A percentile compares a stretch with the other conserved stretches of the same genome.
Evolutionary conservation across 371 early-diverging fungal species (phyloP).

Genomic region (Syncephalastrum sp.): DNA sequence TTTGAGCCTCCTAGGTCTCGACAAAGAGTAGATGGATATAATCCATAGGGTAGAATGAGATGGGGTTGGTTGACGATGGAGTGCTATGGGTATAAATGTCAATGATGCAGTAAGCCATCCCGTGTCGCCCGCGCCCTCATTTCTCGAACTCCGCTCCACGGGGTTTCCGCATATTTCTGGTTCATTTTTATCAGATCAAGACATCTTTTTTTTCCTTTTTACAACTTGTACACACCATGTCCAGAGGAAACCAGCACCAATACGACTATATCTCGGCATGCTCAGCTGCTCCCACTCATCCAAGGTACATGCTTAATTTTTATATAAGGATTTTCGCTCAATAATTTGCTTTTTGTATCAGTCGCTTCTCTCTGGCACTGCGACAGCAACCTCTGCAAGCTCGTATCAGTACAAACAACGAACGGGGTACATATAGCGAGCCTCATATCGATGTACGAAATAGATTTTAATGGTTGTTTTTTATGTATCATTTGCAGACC

Average conservation of each 20-base stretch:
- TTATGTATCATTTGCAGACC: slow-evolving; percentile 9
- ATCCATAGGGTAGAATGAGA: too few species aligned
- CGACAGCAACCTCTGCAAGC: slow-evolving; percentile 26
- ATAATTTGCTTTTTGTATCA: background rate
- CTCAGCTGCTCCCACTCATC: slow-evolving; percentile 6
- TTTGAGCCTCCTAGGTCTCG: too few species aligned
- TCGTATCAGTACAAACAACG: slow-evolving; percentile 23
- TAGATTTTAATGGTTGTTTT: background rate
- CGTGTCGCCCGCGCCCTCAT: too few species aligned
- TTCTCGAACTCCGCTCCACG: too few species aligned
- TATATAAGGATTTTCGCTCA: background rate
- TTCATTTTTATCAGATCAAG: too few species aligned
- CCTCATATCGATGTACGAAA: background rate
- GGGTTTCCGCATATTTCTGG: too few species aligned
- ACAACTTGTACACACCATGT: too few species aligned
- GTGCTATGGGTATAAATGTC: too few species aligned
- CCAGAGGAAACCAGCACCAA: slow-evolving; percentile 2
- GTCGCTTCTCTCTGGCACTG: slow-evolving; percentile 8
- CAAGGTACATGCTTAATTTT: slow-evolving; percentile 6
- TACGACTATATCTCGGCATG: slow-evolving; percentile 17
- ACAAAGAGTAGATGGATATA: too few species aligned
- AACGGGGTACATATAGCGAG: slow-evolving; percentile 14
- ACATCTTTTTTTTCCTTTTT: too few species aligned
- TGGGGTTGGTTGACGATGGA: too few species aligned
- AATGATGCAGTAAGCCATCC: too few species aligned